phyloP scores from a whole-genome alignment of 2,329 filamentous ascomycete genomes.

The Microascus cirrosus region DNA sequence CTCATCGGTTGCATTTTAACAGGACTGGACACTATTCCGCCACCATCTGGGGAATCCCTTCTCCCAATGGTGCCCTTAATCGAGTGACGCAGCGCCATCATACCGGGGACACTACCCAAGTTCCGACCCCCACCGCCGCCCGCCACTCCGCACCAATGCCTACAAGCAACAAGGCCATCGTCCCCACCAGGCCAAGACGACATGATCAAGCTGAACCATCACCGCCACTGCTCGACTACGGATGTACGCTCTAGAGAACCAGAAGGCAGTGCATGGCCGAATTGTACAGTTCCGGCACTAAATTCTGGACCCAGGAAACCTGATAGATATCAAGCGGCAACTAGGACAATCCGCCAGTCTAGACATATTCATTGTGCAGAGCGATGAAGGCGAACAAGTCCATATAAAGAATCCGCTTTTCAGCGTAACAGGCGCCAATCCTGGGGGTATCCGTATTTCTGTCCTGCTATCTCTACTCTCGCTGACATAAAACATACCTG shows the following conservation, averaged over 20 bases:
- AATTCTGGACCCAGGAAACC: conserved; percentile 1
- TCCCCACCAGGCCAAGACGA: not conserved
- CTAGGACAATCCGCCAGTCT: not conserved
- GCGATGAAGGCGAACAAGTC: not conserved
- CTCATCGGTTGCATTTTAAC: too few species aligned
- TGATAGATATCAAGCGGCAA: not conserved
- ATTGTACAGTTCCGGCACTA: conserved; percentile 1
- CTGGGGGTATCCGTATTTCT: not conserved
- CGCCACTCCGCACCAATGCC: not conserved
- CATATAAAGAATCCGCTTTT: not conserved
- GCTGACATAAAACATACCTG: too few species aligned
- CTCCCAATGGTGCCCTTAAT: not conserved
- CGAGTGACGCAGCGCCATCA: not conserved
- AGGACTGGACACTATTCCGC: too few species aligned
- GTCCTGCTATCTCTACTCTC: too few species aligned
- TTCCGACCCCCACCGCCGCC: not conserved
- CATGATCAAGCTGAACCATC: not conserved
- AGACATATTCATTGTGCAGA: not conserved
- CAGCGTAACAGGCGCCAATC: not conserved
- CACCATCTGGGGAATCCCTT: not conserved
- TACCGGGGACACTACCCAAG: too few species aligned
- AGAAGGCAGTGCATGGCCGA: conserved; percentile 1
- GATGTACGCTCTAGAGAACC: conserved; percentile 5
- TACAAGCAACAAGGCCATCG: not conserved
- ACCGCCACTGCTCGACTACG: not conserved